Evolutionary conservation across 2,329 filamentous ascomycete species (phyloP).

Genomic region (Xylaria arbuscula): DNA sequence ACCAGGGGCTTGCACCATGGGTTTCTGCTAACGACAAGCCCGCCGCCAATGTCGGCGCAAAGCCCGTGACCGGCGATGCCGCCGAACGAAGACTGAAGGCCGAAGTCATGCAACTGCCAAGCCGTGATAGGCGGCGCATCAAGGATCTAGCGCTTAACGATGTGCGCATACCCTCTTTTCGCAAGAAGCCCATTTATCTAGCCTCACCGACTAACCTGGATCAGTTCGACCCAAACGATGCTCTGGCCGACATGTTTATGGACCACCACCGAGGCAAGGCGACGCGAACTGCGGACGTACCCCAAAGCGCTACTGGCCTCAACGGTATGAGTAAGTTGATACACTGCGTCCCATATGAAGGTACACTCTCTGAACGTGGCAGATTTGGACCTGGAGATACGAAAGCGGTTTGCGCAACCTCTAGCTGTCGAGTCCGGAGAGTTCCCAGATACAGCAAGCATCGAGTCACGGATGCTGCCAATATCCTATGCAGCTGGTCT

Average conservation of each 20-base stretch:
- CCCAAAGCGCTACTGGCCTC: constrained; percentile 76
- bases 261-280: constrained; percentile 62
- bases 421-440: constrained; percentile 75
- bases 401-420: constrained; percentile 72
- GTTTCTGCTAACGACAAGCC: constrained; percentile 78
- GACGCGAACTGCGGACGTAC: constrained; percentile 67
- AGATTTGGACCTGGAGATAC: constrained; percentile 75
- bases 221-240: constrained; percentile 67
- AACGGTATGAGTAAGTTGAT: constrained; percentile 79
- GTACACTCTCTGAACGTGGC: constrained; percentile 21
- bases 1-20: constrained; percentile 75
- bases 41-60: constrained; percentile 64
- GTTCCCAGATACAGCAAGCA: constrained; percentile 72
- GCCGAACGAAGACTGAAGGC: constrained; percentile 73
- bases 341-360: constrained; percentile 41
- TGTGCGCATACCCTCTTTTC: constrained; percentile 54
- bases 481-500: constrained; percentile 76
- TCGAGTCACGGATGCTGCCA: constrained; percentile 73
- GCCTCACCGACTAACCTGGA: constrained; percentile 37
- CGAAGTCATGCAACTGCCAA: constrained; percentile 77
- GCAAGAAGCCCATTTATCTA: not conserved
- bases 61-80: constrained; percentile 73
- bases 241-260: constrained; percentile 62
- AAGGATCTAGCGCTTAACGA: constrained; percentile 73
- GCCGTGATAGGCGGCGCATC: constrained; percentile 72